Base-by-base conservation (phyloP, 108 stramenopile genomes). In the Cyclostephanos tholiformis region DNA sequence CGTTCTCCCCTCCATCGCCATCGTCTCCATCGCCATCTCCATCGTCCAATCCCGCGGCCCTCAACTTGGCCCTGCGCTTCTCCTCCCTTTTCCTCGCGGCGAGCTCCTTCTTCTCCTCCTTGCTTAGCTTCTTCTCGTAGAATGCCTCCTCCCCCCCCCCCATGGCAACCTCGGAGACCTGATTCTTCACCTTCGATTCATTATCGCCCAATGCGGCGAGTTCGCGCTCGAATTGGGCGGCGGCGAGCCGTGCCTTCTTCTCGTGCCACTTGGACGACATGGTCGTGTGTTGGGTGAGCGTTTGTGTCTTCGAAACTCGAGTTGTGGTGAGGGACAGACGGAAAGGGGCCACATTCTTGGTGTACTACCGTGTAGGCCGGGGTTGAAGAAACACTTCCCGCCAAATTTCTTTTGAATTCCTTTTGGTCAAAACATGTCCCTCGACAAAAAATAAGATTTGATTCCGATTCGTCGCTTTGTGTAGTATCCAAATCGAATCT, bases 21-120 rank as follows among this genome's bases (percentile, higher is more conserved):
- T 86, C 78, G 0, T 79, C 74, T 0, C 76, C 75, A 14, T 82
- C 85, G 8, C 85, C 84, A 35, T 87, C 88, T 10, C 86, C 82
- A n/a, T 77, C 83, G n/a, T 69, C 87, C 17, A 46, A 72, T n/a
- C 59, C 75, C 49, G 74, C 82, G 12, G 59, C 79, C 53, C 80
- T 84, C 25, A 73, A 61, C 48, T 92, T 92, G 73, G 83, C 80
- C 68, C 80, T 75, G 13, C 68, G 67, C 63, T 92, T 92, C 79
- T 85, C 82, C 78, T 91, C 93, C 41, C 94, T 82, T 68, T 91
- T 90, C 17, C 84, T 86, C 63, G 91, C 91, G 52, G 91, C 91
- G 32, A 84, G 82, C 10, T 92, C 94, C 71, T 96, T 94, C 76
- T 94, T 95, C 67, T 93, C 96, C 71, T 97, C 93, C 67, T 95